Conservation (phyloP, 768 basidiomycete genomes). For the Trametes elegans region DNA sequence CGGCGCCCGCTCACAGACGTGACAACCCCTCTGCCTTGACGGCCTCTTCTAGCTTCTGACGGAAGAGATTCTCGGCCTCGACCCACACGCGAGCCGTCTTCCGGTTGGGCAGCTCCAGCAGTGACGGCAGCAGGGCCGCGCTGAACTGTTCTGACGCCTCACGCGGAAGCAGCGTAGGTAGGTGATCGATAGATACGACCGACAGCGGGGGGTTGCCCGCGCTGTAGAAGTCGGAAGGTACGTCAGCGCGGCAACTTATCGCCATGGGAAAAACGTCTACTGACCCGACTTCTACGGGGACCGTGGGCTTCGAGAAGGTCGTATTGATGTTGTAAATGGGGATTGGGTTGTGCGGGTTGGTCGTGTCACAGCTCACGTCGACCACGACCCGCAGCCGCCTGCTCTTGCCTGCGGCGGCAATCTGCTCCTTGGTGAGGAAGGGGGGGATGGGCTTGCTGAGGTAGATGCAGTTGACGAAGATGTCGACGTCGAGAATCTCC, state of each 20-base stretch:
- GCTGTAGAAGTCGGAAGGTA: constrained; percentile 33
- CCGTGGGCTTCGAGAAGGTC: constrained; percentile 89
- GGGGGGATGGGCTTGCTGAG: constrained; percentile 80
- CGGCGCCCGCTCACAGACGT: constrained; percentile 17
- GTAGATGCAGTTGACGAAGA: constrained; percentile 99
- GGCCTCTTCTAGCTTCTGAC: constrained; percentile 60
- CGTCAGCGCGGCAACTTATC: constrained; percentile 8
- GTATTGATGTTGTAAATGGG: constrained; percentile 95
- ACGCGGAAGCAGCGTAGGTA: constrained; percentile 91
- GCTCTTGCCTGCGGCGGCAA: constrained; percentile 64
- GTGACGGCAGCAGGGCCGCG: constrained; percentile 76
- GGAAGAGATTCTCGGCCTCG: constrained; percentile 83
- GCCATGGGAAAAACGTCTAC: constrained; percentile 31
- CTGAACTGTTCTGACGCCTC: constrained; percentile 98
- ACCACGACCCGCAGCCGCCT: constrained; percentile 82
- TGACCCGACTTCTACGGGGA: constrained; percentile 79
- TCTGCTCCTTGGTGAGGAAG: constrained; percentile 74
- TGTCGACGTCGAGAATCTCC: constrained; percentile 94
- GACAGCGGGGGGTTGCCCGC: constrained; percentile 65
- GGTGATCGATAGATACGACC: constrained; percentile 94
- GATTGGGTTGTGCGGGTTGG: constrained; percentile 97
- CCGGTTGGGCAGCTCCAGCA: constrained; percentile 73
- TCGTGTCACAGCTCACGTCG: constrained; percentile 98
- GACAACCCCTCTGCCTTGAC: constrained; percentile 30
- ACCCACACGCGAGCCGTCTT: constrained; percentile 75